Evolutionary conservation across 345 rosid species (phyloP).

Genomic region (Camelina sativa): DNA sequence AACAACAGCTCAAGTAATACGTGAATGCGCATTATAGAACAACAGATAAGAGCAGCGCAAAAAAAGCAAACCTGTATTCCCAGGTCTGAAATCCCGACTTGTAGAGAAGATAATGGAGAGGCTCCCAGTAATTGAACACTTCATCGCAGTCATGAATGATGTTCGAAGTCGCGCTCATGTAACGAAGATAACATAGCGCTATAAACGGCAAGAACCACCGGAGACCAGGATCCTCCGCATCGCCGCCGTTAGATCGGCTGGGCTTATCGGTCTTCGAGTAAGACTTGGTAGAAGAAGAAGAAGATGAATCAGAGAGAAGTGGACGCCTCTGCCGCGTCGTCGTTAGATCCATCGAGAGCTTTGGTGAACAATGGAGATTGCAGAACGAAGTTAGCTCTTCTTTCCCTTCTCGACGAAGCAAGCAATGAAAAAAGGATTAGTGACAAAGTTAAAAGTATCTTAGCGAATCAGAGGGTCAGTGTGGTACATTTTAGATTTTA

Average conservation of each 20-base stretch:
- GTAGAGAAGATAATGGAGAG: constrained; percentile 91
- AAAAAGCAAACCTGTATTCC: constrained; percentile 77
- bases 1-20: background rate
- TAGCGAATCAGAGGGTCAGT: background rate
- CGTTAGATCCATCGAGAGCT: constrained; percentile 57
- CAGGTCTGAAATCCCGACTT: constrained; percentile 95
- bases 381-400: background rate
- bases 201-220: constrained; percentile 79
- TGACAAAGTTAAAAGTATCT: constrained; percentile 7
- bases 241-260: constrained; percentile 47
- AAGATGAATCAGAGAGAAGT: constrained; percentile 45
- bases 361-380: constrained; percentile 25
- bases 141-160: constrained; percentile 98
- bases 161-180: constrained; percentile 98
- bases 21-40: background rate
- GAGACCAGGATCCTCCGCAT: constrained; percentile 54
- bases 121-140: constrained; percentile 99
- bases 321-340: constrained; percentile 78
- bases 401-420: constrained; percentile 32
- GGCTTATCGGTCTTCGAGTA: constrained; percentile 74
- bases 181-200: constrained; percentile 75
- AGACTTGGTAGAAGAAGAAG: constrained; percentile 42
- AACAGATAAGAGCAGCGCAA: background rate
- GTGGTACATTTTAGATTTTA: background rate
- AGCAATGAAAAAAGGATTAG: constrained; percentile 12